Evolutionary conservation across 306 rosid genomes (phyloP), one percentile per base, ranked within the genome.

Genomic region (Vigna reflexopilosa): DNA sequence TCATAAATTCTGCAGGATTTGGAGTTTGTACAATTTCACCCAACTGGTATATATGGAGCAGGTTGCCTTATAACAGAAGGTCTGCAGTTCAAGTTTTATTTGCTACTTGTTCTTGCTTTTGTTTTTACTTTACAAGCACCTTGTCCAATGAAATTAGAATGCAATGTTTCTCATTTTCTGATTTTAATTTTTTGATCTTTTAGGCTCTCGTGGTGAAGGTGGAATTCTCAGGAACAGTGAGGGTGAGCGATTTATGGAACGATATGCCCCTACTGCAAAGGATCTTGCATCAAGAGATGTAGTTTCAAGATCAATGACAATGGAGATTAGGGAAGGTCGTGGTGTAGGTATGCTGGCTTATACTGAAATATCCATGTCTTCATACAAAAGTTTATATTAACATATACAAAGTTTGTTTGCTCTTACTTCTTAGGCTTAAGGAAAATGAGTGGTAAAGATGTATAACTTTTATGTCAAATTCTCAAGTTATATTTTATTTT

Each of bases 121-220:
- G 30, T 64, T 80, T 83, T 77, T 36, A 61, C 80, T 47, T 75
- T 48, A 30, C 54, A 24, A 65, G 62, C 56, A 38, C 67, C 72
- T 70, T 51, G 19, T 50, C 66, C 14, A 20, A 64, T 71, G 22
- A 75, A 64, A 30, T 75, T 71, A 50, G 72, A 78, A 75, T 54
- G 28, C 24, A 47, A 51, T 66, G 70, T 72, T 80, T 81, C 55
- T 62, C 72, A 70, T 58, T 61, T 82, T 70, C 45, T 62, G 22
- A 64, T 64, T 16, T 36, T 38, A 9, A 79, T 51, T 59, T 78
- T 69, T 84, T 84, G 65, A 71, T 45, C 75, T 77, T 77, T 50
- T 84, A 95, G 98, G 98, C 74, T 95, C 98, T 76, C 96, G 98
- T 34, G 98, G 98, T 54, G 98, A 95, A 86, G 98, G 98, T 85